Evolutionary conservation across 768 basidiomycete genomes (phyloP), one percentile per base, ranked within the genome.

Genomic region (Hebeloma cylindrosporum): DNA sequence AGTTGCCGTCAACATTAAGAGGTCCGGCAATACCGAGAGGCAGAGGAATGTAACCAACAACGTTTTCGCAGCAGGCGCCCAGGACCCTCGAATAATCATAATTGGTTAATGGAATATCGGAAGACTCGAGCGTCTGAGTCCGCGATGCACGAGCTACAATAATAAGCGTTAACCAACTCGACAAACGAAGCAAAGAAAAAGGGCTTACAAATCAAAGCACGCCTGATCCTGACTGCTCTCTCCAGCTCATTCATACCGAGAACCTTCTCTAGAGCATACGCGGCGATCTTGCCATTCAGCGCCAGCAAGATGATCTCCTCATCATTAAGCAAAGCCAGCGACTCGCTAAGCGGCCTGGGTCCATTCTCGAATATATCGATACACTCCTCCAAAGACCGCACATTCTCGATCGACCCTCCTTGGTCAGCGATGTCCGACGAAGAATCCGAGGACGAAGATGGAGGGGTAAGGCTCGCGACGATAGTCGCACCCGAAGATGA

Each of bases 51-150:
- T 90, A 99, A 23, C 96, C 96, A 36, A 98, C 81, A 39, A 99
- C 96, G 64, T 99, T 98, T 69, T 99, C 96, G 68, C 96, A 99
- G 70, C 95, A 99, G 7, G 95, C 93, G 46, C 94, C 95, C 41
- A 93, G 77, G 23, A 99, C 93, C 7, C 88, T 82, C 28, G 86
- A 83, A 70, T 97, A 99, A 65, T 98, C 94, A 65, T 96, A 99
- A 62, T 84, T 70, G 16, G 77, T 60, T 74, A 85, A 80, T 0
- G 96, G 96, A 7, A 98, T 72, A 17, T 86, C 82, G 0, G 90
- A 93, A 7, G 64, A 50, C 62, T 98, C 96, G 21, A 98, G 75
- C 0, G 90, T 87, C 64, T 87, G 80, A 0, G 92, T 96, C 21
- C 67, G 64, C 2, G 92, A 91, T 2, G 89, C 83, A 9, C 95